A percentile compares a stretch with the other conserved stretches of the same genome.
Evolutionary conservation across 805 yeast species (phyloP).

Genomic region (Yarrowia sp.): DNA sequence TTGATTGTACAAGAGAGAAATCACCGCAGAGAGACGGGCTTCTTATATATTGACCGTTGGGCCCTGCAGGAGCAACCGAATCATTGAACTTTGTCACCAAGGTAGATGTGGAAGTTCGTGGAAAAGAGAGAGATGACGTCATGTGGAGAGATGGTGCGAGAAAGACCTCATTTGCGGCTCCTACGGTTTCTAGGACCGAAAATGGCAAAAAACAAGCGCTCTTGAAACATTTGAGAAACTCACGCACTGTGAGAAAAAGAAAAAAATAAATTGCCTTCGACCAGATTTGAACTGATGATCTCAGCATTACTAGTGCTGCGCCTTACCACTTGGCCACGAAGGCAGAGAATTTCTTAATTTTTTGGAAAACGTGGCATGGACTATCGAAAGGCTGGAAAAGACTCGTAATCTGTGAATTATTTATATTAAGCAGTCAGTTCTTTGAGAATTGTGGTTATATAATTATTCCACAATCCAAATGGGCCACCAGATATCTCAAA

Average conservation of each 20-base stretch:
- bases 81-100: slow-evolving; percentile 15
- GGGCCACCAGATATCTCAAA: too few species aligned
- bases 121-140: slow-evolving; percentile 14
- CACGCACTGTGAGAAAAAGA: neutral
- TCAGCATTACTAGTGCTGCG: slow-evolving; percentile 26
- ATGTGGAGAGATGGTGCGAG: neutral
- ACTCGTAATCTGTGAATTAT: neutral
- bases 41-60: slow-evolving; percentile 12
- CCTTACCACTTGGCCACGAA: slow-evolving; percentile 27
- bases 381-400: neutral
- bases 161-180: neutral
- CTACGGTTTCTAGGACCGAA: too few species aligned
- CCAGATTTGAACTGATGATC: slow-evolving; percentile 27
- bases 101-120: slow-evolving; percentile 13
- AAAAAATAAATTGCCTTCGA: slow-evolving; percentile 13
- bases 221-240: too few species aligned
- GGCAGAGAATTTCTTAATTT: neutral
- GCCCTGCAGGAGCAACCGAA: slow-evolving; percentile 24
- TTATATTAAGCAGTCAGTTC: too few species aligned
- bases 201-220: too few species aligned
- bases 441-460: too few species aligned
- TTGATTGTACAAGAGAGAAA: neutral
- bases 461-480: too few species aligned
- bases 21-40: neutral
- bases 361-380: neutral